Evolutionary conservation across 2,329 filamentous ascomycete genomes (phyloP).

Genomic region (Pseudogymnoascus sp.): DNA sequence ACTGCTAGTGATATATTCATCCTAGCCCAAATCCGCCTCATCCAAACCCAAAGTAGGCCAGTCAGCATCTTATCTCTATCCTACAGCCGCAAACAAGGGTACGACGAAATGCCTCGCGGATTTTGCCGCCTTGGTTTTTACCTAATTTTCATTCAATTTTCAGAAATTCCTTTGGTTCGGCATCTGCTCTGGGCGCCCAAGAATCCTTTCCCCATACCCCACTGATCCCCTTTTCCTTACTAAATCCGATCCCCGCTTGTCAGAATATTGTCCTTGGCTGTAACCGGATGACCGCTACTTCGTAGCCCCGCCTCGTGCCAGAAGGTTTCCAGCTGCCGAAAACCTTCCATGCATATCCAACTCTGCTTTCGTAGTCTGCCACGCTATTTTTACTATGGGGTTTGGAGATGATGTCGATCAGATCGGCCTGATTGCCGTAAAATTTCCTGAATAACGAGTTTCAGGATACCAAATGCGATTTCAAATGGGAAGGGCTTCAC

Average conservation of each 20-base stretch:
- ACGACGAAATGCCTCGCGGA: neutral
- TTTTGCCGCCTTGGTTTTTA: neutral
- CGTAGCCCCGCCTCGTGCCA: neutral
- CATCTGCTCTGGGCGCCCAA: neutral
- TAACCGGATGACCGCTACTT: neutral
- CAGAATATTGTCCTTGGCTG: neutral
- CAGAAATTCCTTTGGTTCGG: neutral
- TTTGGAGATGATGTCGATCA: conserved; percentile 2
- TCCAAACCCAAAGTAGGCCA: neutral
- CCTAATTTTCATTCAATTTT: neutral
- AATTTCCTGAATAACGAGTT: neutral
- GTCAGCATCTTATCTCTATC: conserved; percentile 1
- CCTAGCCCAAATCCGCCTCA: neutral
- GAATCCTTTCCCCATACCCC: neutral
- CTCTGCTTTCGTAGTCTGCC: neutral
- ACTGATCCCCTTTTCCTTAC: neutral
- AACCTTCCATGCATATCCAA: neutral
- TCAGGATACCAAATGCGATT: neutral
- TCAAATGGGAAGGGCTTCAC: too few species aligned
- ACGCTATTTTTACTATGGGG: neutral
- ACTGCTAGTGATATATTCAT: neutral
- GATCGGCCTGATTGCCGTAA: neutral
- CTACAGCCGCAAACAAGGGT: neutral
- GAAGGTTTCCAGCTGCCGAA: neutral
- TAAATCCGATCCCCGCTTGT: neutral